phyloP scores from a whole-genome alignment of 345 rosid genomes.

The Trapa bicornis region DNA sequence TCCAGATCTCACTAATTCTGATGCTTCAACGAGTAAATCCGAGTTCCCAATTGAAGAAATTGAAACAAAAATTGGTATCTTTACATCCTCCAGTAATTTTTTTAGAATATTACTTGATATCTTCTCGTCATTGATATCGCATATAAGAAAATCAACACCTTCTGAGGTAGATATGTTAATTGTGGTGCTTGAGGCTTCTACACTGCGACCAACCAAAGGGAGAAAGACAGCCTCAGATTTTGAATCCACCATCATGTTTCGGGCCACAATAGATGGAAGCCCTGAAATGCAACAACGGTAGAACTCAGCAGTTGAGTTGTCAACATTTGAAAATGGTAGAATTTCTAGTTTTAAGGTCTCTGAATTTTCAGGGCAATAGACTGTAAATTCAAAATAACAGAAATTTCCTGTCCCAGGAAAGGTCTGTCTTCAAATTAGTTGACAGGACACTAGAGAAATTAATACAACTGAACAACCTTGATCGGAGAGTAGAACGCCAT shows the following conservation, averaged over 20 bases:
- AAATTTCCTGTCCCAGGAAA: neutral
- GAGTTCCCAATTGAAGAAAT: slow-evolving; percentile 18
- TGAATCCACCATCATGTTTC: slow-evolving; percentile 71
- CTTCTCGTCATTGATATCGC: slow-evolving; percentile 23
- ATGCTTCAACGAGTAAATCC: slow-evolving; percentile 19
- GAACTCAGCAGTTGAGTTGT: neutral
- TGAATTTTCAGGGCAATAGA: too few relatives aligned
- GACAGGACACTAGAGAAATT: neutral
- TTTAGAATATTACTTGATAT: slow-evolving; percentile 20
- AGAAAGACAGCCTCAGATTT: slow-evolving; percentile 56
- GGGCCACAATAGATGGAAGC: slow-evolving; percentile 80
- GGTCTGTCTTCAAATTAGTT: neutral
- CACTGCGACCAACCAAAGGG: slow-evolving; percentile 79
- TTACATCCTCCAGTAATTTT: slow-evolving; percentile 43
- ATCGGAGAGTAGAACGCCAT: slow-evolving; percentile 87
- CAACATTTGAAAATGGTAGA: too few relatives aligned
- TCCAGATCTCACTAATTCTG: slow-evolving; percentile 33
- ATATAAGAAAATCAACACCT: slow-evolving; percentile 90
- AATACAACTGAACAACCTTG: slow-evolving; percentile 32
- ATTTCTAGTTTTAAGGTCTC: too few relatives aligned
- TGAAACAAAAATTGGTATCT: slow-evolving; percentile 46
- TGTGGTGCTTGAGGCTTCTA: slow-evolving; percentile 50
- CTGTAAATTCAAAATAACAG: neutral
- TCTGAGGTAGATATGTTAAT: slow-evolving; percentile 62
- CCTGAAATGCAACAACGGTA: slow-evolving; percentile 23